Evolutionary conservation across 768 basidiomycete genomes (phyloP), one percentile per base, ranked within the genome.

Genomic region (Trametes elegans): DNA sequence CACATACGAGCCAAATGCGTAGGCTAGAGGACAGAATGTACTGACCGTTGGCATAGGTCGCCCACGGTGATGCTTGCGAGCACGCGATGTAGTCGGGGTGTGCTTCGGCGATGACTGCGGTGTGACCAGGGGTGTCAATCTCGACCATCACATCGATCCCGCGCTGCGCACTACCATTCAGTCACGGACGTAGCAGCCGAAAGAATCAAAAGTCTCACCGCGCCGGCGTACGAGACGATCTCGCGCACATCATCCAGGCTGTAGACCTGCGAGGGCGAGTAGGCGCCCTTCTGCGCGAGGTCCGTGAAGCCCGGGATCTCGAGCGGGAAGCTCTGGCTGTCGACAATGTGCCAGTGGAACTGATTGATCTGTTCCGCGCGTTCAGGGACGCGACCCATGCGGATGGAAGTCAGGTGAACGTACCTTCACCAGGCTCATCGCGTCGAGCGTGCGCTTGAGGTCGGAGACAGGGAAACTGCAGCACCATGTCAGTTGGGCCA

Each of bases 391-490:
- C 11, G 43, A 53, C 1, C 5, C 8, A 31, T 18, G 16, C 1
- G 7, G 21, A 3, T 14, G 19, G 3, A 11, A 3, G 9, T 32
- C 11, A 26, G n/a, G 31, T 18, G 35, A 7, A 24, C 29, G 18
- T 38, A 59, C 66, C 68, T 58, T 66, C 36, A 60, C 57, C 58
- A 44, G 50, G 60, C 82, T 83, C 87, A 90, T 90, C 2, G 85
- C 82, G 61, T 90, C 85, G 27, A 93, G 71, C 2, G 84, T 86
- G 55, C 85, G 76, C 64, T 82, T 74, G 65, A 89, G 83, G 63
- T 86, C 86, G 8, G 70, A 40, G 3, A 86, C 81, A 4, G 83
- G 75, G 69, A 84, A 86, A 69, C 83, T 86, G 54, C n/a, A 7
- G 18, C 31, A 14, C 32, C 38, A 28, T 4, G 21, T 46, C 9